phyloP scores from a whole-genome alignment of 164 flowering plant species.

The Platanus orientalis region DNA sequence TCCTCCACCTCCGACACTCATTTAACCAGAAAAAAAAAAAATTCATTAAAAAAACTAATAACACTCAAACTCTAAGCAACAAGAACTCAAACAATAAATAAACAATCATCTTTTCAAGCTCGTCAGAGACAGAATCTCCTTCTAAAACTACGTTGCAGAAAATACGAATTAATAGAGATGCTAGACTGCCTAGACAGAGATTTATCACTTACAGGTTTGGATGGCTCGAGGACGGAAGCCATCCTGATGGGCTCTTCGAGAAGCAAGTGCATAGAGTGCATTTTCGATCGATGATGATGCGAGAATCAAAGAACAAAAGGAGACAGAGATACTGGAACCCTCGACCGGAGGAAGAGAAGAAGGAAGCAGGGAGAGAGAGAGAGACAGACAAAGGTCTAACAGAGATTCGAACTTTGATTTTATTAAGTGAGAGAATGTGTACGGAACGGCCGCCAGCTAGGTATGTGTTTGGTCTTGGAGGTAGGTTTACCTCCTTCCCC shows the following conservation, averaged over 20 bases:
- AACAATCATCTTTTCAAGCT: not conserved
- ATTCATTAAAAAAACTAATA: too few species aligned
- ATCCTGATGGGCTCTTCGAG: slow-evolving; percentile 96
- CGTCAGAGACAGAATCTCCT: too few species aligned
- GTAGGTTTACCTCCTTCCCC: too few species aligned
- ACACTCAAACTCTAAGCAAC: too few species aligned
- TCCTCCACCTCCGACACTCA: not conserved
- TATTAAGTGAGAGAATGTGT: too few species aligned
- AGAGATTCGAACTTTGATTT: too few species aligned
- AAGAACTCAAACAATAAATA: not conserved
- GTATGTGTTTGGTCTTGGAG: too few species aligned
- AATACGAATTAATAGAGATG: not conserved
- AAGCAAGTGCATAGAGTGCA: slow-evolving; percentile 79
- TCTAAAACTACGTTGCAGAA: not conserved
- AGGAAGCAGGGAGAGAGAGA: too few species aligned
- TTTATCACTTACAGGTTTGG: slow-evolving; percentile 58
- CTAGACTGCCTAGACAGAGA: too few species aligned
- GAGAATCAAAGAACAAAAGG: not conserved
- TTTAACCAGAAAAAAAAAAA: too few species aligned
- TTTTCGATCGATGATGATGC: slow-evolving; percentile 25
- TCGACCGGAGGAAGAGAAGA: not conserved
- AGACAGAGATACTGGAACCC: not conserved
- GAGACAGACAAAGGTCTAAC: too few species aligned
- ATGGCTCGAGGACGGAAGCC: slow-evolving; percentile 92
- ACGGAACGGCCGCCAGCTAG: too few species aligned